Evolutionary conservation across 139 green algal genomes (phyloP), one percentile per base, ranked within the genome.

Genomic region (Medakamo hakoo): DNA sequence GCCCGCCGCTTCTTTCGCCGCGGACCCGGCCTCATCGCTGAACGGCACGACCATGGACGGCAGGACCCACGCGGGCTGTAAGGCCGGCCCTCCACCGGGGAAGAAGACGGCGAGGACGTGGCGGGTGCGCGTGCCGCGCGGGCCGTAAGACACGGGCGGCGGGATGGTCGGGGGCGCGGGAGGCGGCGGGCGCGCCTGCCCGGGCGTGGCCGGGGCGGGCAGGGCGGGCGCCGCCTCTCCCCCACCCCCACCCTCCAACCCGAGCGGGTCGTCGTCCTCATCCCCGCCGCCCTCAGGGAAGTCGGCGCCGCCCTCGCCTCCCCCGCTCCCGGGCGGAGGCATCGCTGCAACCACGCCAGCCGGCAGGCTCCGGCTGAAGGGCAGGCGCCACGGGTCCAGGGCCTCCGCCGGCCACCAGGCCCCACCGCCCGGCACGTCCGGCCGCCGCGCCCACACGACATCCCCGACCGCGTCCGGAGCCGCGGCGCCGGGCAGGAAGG

Each of bases 361-460:
- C 9, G 40, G 40, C 9, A 52, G 9, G 40, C 9, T 52, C 9
- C 40, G 40, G 40, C 40, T 16, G 40, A 16, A 21, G 40, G 40
- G 40, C 40, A 52, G 40, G 40, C 16, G 9, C 9, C 9, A 52
- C 40, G 40, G 40, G 40, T 52, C 40, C 40, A 48, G 24, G 21
- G 55, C 30, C 27, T 63, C 65, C 16, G 30, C 16, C 21, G 55
- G 48, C 60, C 27, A 55, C 14, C 57, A 73, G 40, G 18, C 68
- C 57, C 40, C 28, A 49, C 40, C 68, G 63, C 57, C 56, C 57
- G 57, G n/a, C n/a, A n/a, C n/a, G n/a, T n/a, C 67, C 40, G 9
- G 40, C 40, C 9, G 9, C 9, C 40, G 40, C 40, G 40, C 40
- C 40, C 40, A 52, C 40, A 52, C 40, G 9, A 52, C 40, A 52